phyloP scores from a whole-genome alignment of 2,329 filamentous ascomycete species.

The Cladosporium sphaerospermum region DNA sequence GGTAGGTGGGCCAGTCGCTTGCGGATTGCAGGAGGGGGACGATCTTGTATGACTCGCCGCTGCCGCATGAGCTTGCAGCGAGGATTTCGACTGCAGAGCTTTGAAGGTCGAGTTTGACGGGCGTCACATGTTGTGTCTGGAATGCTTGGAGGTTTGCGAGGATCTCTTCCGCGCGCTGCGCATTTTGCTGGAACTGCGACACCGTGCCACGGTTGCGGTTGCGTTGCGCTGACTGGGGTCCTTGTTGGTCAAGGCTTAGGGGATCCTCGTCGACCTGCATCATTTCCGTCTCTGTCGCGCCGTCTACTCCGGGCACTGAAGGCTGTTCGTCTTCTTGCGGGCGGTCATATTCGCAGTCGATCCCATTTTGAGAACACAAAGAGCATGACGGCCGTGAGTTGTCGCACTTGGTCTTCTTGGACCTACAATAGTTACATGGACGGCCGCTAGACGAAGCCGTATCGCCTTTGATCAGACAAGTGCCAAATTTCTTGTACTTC shows the following conservation, averaged over 20 bases:
- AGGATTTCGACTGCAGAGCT: conserved; percentile 26
- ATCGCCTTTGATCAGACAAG: conserved; percentile 20
- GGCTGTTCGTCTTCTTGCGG: background rate
- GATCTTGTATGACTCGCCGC: conserved; percentile 24
- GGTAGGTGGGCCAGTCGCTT: conserved; percentile 23
- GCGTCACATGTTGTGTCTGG: conserved; percentile 23
- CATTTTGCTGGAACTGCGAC: conserved; percentile 2
- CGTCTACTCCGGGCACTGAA: background rate
- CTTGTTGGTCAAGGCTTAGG: background rate
- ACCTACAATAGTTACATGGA: conserved; percentile 23
- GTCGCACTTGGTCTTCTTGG: conserved; percentile 26
- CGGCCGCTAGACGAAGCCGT: conserved; percentile 2
- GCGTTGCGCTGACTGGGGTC: background rate
- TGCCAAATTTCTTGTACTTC: conserved; percentile 29
- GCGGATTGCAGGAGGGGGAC: conserved; percentile 14
- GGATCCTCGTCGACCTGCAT: background rate
- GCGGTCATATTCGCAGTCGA: conserved; percentile 20
- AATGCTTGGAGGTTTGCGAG: conserved; percentile 20
- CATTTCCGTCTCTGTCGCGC: background rate
- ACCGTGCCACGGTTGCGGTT: background rate
- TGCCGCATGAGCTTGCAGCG: conserved; percentile 26
- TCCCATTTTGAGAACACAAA: conserved; percentile 16
- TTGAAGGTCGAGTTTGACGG: conserved; percentile 22
- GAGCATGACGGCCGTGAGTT: conserved; percentile 22
- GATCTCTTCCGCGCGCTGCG: conserved; percentile 13